A percentile compares a stretch with the other conserved stretches of the same genome.
These are phyloP conservation scores for Draba incana DNA, from an alignment of 345 rosid species.

Conservation along the genomic window DNA sequence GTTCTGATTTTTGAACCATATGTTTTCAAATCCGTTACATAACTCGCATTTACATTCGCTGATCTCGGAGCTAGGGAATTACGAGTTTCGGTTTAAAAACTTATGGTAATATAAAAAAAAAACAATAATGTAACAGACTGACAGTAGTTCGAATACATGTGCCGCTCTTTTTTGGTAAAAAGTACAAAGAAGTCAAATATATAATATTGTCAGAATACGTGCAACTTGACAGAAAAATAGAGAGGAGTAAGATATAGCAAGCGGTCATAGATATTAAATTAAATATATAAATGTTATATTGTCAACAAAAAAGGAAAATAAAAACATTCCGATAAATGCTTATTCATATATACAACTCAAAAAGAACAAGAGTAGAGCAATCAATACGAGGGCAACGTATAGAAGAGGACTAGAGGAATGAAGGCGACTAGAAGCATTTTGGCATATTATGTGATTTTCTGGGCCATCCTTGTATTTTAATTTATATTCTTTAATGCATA, in stretches of 20 bases:
- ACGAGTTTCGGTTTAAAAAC: too few relatives aligned
- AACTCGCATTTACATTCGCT: too few relatives aligned
- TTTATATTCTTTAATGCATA: slow-evolving; percentile 1
- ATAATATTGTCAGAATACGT: neutral
- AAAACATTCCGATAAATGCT: slow-evolving; percentile 23
- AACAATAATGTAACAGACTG: too few relatives aligned
- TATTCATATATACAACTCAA: slow-evolving; percentile 4
- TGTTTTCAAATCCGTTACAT: too few relatives aligned
- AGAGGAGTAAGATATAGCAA: neutral
- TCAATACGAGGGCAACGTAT: slow-evolving; percentile 28
- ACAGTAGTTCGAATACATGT: too few relatives aligned
- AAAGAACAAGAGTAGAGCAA: slow-evolving; percentile 23
- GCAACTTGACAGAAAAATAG: slow-evolving; percentile 8
- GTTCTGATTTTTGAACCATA: too few relatives aligned
- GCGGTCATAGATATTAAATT: neutral
- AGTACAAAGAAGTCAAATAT: too few relatives aligned
- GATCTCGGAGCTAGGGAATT: too few relatives aligned
- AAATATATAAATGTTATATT: neutral
- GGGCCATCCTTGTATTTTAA: slow-evolving; percentile 30
- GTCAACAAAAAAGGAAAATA: slow-evolving; percentile 12
- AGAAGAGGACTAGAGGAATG: neutral
- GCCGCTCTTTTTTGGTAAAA: too few relatives aligned
- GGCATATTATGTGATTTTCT: slow-evolving; percentile 33
- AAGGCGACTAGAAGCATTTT: slow-evolving; percentile 32
- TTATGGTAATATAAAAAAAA: too few relatives aligned